These are phyloP conservation scores for Aaosphaeria pasadenensis DNA, from an alignment of 2,329 filamentous ascomycete genomes.

Conservation along the genomic window DNA sequence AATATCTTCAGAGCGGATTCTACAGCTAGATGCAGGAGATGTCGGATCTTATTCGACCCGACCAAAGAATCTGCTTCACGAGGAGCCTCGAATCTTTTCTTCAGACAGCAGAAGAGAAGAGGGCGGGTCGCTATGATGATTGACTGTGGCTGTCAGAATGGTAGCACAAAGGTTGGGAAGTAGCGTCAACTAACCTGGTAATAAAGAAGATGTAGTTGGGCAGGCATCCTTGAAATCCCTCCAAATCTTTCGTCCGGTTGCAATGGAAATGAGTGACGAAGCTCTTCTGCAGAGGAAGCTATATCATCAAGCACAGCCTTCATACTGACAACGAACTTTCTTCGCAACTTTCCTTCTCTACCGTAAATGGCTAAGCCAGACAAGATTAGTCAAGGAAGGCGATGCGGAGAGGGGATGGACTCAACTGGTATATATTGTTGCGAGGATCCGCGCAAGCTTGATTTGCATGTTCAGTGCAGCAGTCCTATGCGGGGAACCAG, in stretches of 20 bases:
- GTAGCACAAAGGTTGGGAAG: too few species aligned
- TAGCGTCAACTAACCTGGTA: conserved; percentile 34
- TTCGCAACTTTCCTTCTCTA: conserved; percentile 46
- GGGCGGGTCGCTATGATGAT: conserved; percentile 7
- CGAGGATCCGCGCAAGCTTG: conserved; percentile 45
- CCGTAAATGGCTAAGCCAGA: conserved; percentile 41
- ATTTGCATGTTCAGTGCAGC: conserved; percentile 46
- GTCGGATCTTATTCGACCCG: conserved; percentile 37
- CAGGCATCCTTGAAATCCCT: conserved; percentile 42
- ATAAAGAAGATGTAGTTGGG: conserved; percentile 34
- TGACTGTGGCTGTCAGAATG: conserved; percentile 11
- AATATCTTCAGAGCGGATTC: conserved; percentile 46
- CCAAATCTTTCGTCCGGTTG: conserved; percentile 35
- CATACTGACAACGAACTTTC: conserved; percentile 30
- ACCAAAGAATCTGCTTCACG: conserved; percentile 27
- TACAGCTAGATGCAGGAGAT: conserved; percentile 41
- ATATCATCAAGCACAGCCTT: conserved; percentile 40
- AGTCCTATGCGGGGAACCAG: conserved; percentile 37
- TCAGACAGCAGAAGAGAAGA: neutral
- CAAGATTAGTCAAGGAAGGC: neutral
- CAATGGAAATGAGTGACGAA: conserved; percentile 37
- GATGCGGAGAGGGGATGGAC: too few species aligned
- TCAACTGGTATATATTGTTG: conserved; percentile 44
- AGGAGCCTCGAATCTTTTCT: conserved; percentile 15
- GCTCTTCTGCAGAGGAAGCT: conserved; percentile 40